These are phyloP conservation scores for Termitomyces sp. DNA, from an alignment of 768 basidiomycete genomes.

Conservation along the genomic window DNA sequence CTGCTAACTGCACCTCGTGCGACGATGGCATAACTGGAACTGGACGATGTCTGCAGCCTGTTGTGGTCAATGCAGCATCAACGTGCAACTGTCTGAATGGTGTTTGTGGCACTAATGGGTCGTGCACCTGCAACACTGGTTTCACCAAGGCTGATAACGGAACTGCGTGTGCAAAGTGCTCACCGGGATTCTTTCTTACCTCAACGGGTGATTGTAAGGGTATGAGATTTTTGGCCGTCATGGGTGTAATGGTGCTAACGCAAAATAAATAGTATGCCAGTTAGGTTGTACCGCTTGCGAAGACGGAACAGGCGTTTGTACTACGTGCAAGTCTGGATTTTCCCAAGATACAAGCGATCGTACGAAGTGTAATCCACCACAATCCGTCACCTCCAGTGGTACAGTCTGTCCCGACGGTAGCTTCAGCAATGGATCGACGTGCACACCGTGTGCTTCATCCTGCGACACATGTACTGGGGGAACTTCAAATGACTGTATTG, in stretches of 20 bases:
- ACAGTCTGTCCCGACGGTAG: conserved; percentile 59
- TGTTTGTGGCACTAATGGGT: conserved; percentile 58
- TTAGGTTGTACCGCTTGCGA: conserved; percentile 63
- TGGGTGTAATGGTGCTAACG: neutral
- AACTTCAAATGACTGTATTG: conserved; percentile 61
- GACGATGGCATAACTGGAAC: conserved; percentile 74
- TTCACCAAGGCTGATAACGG: conserved; percentile 59
- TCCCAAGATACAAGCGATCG: conserved; percentile 56
- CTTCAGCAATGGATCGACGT: conserved; percentile 49
- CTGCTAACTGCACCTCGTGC: conserved; percentile 58
- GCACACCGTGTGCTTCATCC: conserved; percentile 52
- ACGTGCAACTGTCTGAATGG: conserved; percentile 81
- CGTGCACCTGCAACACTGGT: conserved; percentile 58
- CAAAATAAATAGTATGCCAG: conserved; percentile 46
- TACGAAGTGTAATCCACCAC: conserved; percentile 57
- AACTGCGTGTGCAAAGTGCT: conserved; percentile 62
- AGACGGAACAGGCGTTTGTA: conserved; percentile 61
- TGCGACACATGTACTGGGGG: conserved; percentile 67
- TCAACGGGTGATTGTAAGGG: conserved; percentile 57
- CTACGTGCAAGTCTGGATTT: conserved; percentile 63
- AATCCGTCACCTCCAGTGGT: conserved; percentile 47
- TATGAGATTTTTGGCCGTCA: conserved; percentile 20
- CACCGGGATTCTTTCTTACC: conserved; percentile 57
- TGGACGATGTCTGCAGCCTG: conserved; percentile 57
- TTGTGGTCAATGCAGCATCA: conserved; percentile 43